Evolutionary conservation across 2,329 filamentous ascomycete genomes (phyloP).

Genomic region (Diaporthe amygdali): DNA sequence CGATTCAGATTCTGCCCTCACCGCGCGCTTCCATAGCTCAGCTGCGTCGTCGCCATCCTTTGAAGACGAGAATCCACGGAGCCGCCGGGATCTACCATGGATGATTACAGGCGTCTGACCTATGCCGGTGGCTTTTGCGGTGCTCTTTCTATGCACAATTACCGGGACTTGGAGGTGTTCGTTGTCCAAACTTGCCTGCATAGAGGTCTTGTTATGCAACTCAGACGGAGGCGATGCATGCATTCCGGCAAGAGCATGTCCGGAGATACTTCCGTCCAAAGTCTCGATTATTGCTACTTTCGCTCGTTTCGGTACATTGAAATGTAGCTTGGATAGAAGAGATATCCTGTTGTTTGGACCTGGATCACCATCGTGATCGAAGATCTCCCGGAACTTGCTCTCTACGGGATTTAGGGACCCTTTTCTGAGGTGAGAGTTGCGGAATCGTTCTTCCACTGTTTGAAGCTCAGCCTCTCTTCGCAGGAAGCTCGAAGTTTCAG

Average conservation of each 20-base stretch:
- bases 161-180: constrained; percentile 16
- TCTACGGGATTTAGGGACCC: constrained; percentile 34
- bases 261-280: constrained; percentile 22
- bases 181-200: neutral
- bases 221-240: neutral
- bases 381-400: constrained; percentile 49
- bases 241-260: neutral
- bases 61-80: constrained; percentile 23
- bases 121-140: neutral
- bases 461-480: constrained; percentile 44
- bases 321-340: constrained; percentile 42
- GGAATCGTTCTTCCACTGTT: constrained; percentile 47
- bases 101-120: neutral
- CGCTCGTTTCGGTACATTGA: constrained; percentile 38
- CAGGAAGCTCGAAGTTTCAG: constrained; percentile 44
- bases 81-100: neutral
- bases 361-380: constrained; percentile 30
- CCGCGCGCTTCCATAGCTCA: constrained; percentile 27
- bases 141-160: neutral
- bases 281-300: constrained; percentile 22
- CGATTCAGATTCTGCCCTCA: constrained; percentile 24
- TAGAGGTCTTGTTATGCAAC: neutral
- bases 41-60: constrained; percentile 22
- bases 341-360: constrained; percentile 29
- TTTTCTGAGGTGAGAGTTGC: constrained; percentile 36